Evolutionary conservation across 164 flowering plant species (phyloP), one percentile per base, ranked within the genome.

Genomic region (Stephania japonica): DNA sequence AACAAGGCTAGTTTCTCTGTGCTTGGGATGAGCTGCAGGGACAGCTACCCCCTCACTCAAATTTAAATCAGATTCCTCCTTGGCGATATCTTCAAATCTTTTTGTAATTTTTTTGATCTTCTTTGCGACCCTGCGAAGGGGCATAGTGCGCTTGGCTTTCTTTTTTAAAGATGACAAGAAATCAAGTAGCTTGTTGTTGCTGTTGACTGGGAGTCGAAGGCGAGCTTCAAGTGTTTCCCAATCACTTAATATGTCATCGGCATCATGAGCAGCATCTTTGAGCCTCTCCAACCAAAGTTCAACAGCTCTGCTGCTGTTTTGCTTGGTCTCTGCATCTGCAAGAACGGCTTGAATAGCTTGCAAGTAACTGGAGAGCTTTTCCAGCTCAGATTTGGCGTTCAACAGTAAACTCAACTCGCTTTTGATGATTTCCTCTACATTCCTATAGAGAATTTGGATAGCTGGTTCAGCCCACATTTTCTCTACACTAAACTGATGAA

Each of bases 11-110:
- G 50, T 44, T 44, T 44, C 50, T 7, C 12, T 7, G 53, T 27
- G 27, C 43, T 70, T 42, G 44, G 5, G 21, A 19, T 25, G 32
- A 24, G 0, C 4, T 32, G 44, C 0, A 10, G 26, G 1, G 12
- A 16, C 42, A 16, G 5, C 43, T 50, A 1, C n/a, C 64, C 14
- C 7, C 23, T 12, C 42, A 50, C 6, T 50, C 23, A 50, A 70
- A 50, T 18, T 11, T 50, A 25, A 70, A 5, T 50, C 24, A 25
- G 62, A 50, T 24, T 44, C 50, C 13, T 70, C 72, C n/a, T 49
- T 23, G 43, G 72, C 64, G 53, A 70, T 70, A 11, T 21, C 38
- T 21, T 69, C 71, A n/a, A 69, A 26, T 23, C 59, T 69, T 59
- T 69, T 32, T 11, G 12, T 69, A 19, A 69, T n/a, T 8, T 7